Conservation (phyloP, 495 filamentous ascomycete genomes). For the Penicillium soppii region DNA sequence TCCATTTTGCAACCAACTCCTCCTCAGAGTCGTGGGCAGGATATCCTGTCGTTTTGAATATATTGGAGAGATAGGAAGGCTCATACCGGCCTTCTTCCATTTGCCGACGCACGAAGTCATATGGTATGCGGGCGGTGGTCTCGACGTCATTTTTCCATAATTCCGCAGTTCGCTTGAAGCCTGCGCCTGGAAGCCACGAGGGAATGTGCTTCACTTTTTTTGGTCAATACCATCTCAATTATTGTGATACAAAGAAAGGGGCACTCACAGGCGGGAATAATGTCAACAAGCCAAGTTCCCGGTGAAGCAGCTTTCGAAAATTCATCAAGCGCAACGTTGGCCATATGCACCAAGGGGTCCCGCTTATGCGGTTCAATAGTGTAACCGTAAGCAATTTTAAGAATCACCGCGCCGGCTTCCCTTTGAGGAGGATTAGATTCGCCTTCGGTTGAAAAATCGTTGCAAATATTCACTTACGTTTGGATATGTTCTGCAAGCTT, state of each 20-base stretch:
- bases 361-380: constrained; percentile 35
- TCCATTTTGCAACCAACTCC: constrained; percentile 38
- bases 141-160: constrained; percentile 30
- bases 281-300: constrained; percentile 44
- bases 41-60: constrained; percentile 24
- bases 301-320: constrained; percentile 38
- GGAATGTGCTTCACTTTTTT: constrained; percentile 39
- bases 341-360: constrained; percentile 45
- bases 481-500: constrained; percentile 38
- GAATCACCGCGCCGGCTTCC: constrained; percentile 40
- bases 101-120: constrained; percentile 42
- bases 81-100: constrained; percentile 32
- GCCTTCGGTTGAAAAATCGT: neutral
- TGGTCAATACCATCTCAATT: neutral
- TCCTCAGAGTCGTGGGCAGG: constrained; percentile 18
- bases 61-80: constrained; percentile 38
- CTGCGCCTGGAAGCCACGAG: constrained; percentile 49
- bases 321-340: constrained; percentile 34
- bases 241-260: too few species aligned
- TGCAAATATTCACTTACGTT: constrained; percentile 24
- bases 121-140: constrained; percentile 33
- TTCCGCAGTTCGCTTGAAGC: constrained; percentile 42
- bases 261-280: constrained; percentile 28
- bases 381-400: constrained; percentile 52
- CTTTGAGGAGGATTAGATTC: constrained; percentile 3